Conservation (phyloP, 176 grass and related monocot genomes). For the Eremochloa ophiuroides region DNA sequence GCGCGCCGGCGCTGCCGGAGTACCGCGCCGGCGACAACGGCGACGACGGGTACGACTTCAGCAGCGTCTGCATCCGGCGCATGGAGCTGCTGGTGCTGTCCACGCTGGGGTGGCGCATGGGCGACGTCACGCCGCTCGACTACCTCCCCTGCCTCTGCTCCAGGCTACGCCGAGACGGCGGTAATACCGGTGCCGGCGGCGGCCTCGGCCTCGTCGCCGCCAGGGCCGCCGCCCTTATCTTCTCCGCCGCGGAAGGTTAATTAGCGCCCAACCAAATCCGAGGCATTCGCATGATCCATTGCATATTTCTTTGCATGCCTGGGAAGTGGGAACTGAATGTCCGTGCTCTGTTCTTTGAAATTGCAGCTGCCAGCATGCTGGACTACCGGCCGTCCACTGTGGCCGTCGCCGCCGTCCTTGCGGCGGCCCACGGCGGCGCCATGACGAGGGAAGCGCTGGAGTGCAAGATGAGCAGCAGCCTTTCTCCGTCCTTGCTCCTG, state of each 20-base stretch:
- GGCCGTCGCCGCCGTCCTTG: conserved; percentile 50
- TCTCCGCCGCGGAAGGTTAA: conserved; percentile 29
- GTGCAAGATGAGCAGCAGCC: conserved; percentile 24
- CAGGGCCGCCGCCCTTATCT: conserved; percentile 34
- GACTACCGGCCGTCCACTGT: conserved; percentile 53
- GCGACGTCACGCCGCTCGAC: conserved; percentile 67
- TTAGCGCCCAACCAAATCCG: no score
- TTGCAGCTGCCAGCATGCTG: conserved; percentile 40
- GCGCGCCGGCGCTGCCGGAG: conserved; percentile 53
- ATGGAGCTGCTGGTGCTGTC: conserved; percentile 90
- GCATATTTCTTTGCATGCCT: neutral
- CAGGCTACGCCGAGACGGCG: conserved; percentile 11
- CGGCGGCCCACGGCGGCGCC: conserved; percentile 30
- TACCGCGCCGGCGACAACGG: conserved; percentile 27
- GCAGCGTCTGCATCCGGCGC: conserved; percentile 38
- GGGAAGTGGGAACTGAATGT: neutral
- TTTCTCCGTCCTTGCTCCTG: conserved; percentile 29
- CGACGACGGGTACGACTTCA: conserved; percentile 41
- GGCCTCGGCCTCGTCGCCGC: neutral
- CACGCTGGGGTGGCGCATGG: conserved; percentile 80
- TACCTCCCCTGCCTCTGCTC: conserved; percentile 56
- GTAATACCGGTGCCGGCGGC: neutral
- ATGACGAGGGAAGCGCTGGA: conserved; percentile 39
- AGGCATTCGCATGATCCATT: neutral
- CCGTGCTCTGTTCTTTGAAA: neutral